phyloP scores from a whole-genome alignment of 2,329 filamentous ascomycete genomes.

The Periconia sp. region DNA sequence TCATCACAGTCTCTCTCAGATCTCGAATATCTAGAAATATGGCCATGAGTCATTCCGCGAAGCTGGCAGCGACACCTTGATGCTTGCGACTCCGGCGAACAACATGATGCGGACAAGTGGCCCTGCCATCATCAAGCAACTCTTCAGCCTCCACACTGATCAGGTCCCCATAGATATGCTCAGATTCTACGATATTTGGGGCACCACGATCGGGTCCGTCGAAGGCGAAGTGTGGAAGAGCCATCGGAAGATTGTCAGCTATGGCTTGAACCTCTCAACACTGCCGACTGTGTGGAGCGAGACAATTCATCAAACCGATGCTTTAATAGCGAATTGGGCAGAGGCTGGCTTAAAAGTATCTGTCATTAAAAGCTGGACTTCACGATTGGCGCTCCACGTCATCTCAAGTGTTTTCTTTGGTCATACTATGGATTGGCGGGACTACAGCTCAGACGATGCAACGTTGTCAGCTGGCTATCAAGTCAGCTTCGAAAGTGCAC shows the following conservation, averaged over 20 bases:
- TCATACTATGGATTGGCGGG: constrained; percentile 8
- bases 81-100: constrained; percentile 9
- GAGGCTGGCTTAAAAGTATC: constrained; percentile 1
- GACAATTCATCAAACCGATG: constrained; percentile 10
- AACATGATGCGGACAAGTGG: constrained; percentile 17
- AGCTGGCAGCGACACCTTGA: constrained; percentile 7
- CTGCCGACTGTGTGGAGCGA: constrained; percentile 14
- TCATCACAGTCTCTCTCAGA: background rate
- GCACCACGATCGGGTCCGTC: constrained; percentile 14
- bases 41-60: constrained; percentile 11
- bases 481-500: constrained; percentile 9
- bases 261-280: constrained; percentile 7
- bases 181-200: constrained; percentile 15
- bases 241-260: constrained; percentile 11
- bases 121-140: constrained; percentile 9
- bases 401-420: constrained; percentile 15
- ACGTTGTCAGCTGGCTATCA: background rate
- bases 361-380: constrained; percentile 10
- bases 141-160: constrained; percentile 8
- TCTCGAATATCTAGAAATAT: background rate
- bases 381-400: constrained; percentile 12
- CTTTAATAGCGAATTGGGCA: constrained; percentile 6
- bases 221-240: constrained; percentile 17
- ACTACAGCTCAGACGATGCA: constrained; percentile 2
- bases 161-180: constrained; percentile 15